Conservation (phyloP, 306 rosid species). For the Notholithocarpus densiflorus region DNA sequence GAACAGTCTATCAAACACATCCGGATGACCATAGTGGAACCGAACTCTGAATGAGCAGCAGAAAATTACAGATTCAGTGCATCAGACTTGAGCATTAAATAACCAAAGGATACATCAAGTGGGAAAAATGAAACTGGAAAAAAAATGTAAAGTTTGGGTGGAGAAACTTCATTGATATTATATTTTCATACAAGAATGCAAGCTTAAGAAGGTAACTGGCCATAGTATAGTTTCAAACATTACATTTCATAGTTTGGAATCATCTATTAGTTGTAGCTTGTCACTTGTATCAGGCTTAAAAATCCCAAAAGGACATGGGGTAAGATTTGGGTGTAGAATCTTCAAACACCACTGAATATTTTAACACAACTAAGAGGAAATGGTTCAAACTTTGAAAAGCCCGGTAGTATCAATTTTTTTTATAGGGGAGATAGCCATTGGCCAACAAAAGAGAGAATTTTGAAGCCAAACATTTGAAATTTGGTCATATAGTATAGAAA, state of each 20-base stretch:
- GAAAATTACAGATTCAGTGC: constrained; percentile 11
- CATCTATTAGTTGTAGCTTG: neutral
- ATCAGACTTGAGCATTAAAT: constrained; percentile 10
- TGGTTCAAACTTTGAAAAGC: neutral
- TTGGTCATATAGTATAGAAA: neutral
- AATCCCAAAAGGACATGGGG: neutral
- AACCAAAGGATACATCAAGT: neutral
- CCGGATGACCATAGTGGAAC: constrained; percentile 99
- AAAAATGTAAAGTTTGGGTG: constrained; percentile 11
- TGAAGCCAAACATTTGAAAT: neutral
- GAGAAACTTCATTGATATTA: neutral
- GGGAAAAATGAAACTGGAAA: neutral
- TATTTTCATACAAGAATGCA: neutral
- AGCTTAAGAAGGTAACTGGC: neutral
- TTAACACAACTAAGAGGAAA: neutral
- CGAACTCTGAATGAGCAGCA: constrained; percentile 73
- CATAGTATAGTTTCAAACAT: neutral
- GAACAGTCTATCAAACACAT: constrained; percentile 87
- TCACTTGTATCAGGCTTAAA: neutral
- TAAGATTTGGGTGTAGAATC: neutral
- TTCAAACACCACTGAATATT: neutral
- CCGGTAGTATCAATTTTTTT: neutral
- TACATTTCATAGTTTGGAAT: neutral
- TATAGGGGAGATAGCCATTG: neutral
- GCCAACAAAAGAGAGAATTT: neutral